A percentile compares a stretch with the other conserved stretches of the same genome.
phyloP scores from a whole-genome alignment of 2,329 filamentous ascomycete genomes.

The Arthrinium puccinioides region DNA sequence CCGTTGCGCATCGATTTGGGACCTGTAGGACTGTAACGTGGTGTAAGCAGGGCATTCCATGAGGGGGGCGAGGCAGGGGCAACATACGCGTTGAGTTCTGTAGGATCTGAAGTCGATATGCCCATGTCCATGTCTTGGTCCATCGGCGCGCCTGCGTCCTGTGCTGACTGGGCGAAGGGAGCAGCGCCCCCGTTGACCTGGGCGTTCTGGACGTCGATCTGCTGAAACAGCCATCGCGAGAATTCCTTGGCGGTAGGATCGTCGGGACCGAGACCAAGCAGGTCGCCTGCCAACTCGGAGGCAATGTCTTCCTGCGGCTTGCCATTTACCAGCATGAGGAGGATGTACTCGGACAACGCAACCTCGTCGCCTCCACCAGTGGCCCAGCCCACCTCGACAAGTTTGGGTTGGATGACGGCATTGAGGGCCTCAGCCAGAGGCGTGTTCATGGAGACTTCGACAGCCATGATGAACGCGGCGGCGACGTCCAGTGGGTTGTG shows the following conservation, averaged over 20 bases:
- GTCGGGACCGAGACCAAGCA: constrained; percentile 74
- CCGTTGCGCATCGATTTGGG: constrained; percentile 82
- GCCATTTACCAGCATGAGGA: constrained; percentile 93
- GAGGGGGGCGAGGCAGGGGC: too few species aligned
- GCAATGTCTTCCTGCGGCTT: constrained; percentile 89
- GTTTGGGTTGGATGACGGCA: constrained; percentile 77
- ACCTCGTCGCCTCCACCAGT: constrained; percentile 70
- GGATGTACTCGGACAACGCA: constrained; percentile 89
- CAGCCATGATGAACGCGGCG: constrained; percentile 53
- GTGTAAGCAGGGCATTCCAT: constrained; percentile 36
- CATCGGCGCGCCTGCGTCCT: constrained; percentile 21
- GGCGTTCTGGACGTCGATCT: constrained; percentile 62
- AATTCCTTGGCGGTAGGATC: constrained; percentile 80
- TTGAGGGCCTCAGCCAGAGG: constrained; percentile 80
- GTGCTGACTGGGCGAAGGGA: constrained; percentile 17
- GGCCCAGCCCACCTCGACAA: constrained; percentile 89
- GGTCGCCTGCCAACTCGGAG: constrained; percentile 77
- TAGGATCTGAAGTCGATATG: constrained; percentile 37
- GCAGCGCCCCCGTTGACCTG: constrained; percentile 48
- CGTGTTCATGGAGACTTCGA: constrained; percentile 70
- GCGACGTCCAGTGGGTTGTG: not conserved
- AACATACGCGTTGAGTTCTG: constrained; percentile 54
- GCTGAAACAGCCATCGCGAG: constrained; percentile 86
- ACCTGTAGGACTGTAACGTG: constrained; percentile 68
- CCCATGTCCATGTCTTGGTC: constrained; percentile 69